Conservation (phyloP, 1,284 basidiomycete genomes). For the Mrakiaceae sp. region DNA sequence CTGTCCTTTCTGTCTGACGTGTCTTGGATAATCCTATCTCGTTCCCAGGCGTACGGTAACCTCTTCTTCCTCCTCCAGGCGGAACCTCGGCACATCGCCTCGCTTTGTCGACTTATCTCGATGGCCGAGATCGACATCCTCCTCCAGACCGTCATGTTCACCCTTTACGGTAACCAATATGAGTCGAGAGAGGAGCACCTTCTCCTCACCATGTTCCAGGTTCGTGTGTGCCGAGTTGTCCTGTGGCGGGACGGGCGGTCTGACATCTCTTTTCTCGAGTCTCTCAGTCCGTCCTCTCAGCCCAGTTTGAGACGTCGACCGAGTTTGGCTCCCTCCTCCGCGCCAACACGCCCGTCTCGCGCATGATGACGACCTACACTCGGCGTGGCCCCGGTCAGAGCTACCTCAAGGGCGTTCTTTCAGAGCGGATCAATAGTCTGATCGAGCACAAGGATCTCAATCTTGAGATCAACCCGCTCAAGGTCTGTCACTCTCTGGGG, state of each 20-base stretch:
- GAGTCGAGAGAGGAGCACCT: slow-evolving; percentile 97
- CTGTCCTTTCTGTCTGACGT: background rate
- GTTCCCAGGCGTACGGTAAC: slow-evolving; percentile 80
- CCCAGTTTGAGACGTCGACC: slow-evolving; percentile 95
- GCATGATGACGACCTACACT: slow-evolving; percentile 99
- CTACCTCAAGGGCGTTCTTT: slow-evolving; percentile 91
- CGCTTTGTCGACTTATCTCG: slow-evolving; percentile 92
- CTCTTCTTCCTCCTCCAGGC: slow-evolving; percentile 97
- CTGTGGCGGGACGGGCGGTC: background rate
- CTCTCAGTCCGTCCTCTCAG: slow-evolving; percentile 77
- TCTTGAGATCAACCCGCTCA: slow-evolving; percentile 95
- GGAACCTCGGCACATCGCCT: slow-evolving; percentile 91
- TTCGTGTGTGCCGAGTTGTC: slow-evolving; percentile 23
- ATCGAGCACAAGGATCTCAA: slow-evolving; percentile 98
- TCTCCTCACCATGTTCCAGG: slow-evolving; percentile 91
- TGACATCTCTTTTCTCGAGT: background rate
- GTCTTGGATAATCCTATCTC: background rate
- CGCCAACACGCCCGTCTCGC: slow-evolving; percentile 95
- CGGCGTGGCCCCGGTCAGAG: slow-evolving; percentile 94
- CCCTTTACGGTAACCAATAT: slow-evolving; percentile 98
- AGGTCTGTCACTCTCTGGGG: slow-evolving; percentile 44
- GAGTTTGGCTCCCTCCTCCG: slow-evolving; percentile 95
- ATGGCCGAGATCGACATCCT: slow-evolving; percentile 95
- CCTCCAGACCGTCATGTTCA: slow-evolving; percentile 99
- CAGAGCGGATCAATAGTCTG: slow-evolving; percentile 92